Base-by-base conservation (phyloP, 163 green algal species). In the Chlamydomonas reinhardtii region DNA sequence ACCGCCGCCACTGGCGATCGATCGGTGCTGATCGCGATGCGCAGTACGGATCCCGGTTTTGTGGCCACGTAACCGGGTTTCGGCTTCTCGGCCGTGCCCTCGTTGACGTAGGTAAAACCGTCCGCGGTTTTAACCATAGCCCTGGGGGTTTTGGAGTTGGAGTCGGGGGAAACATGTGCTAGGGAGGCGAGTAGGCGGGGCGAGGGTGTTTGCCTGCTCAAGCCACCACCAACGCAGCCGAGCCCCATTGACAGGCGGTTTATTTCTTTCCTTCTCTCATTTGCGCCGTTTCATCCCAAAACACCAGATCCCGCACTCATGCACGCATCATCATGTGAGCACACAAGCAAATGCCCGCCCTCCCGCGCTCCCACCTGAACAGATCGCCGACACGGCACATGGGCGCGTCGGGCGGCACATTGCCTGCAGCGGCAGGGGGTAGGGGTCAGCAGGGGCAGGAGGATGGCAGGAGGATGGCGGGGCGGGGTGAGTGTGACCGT, bases 51-150 rank as follows among this genome's bases (percentile, higher is more conserved):
- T 0, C 74, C 74, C 22, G 54, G 74, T 8, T 16, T 1, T 12
- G 22, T 71, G 32, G 74, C 74, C 2, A 82, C 34, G 74, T 69
- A 82, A 32, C 74, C 74, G 22, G 32, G 56, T 25, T 82, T 82
- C 56, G 74, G 74, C 24, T 82, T 82, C 22, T 35, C 74, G 22
- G 56, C 31, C n/a, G 32, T 71, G 56, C 74, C 74, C 74, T 82
- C 74, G 32, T 37, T 35, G 14, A 72, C 11, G 56, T 35, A 82
- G 20, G 59, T 56, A 14, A 35, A 72, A 34, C 74, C 56, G 9
- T 72, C n/a, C 22, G 56, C 24, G 56, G 22, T 5, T 1, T 61
- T 59, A 17, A 80, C 52, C 34, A 48, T 48, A 2, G 34, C 43
- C 17, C 68, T 74, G 68, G 1, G 31, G 68, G 25, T 20, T 70